Base-by-base conservation (phyloP, 208 protist genomes). In the Trypanosoma conorhini region DNA sequence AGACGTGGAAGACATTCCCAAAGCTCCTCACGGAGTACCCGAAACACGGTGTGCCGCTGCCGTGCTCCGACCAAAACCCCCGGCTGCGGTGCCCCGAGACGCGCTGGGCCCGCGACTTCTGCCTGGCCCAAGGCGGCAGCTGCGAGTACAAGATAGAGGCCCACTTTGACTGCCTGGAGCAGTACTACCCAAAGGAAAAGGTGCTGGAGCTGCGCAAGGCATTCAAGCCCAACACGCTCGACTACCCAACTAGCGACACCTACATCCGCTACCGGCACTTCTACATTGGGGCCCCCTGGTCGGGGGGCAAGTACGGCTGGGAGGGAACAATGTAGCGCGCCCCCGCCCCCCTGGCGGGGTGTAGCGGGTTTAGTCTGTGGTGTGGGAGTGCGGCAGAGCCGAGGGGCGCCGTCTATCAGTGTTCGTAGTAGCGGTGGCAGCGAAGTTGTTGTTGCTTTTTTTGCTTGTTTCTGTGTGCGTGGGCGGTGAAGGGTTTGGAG, bases 71-170 rank as follows among this genome's bases (percentile, higher is more conserved):
- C 62, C 91, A 96, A 72, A 82, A 94, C 59, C 84, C 88, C 0
- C 68, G 72, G 0, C 66, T 96, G 62, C 82, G 88, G 76, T 96
- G 91, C 61, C 81, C 86, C 0, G 83, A 93, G 66, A 96, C 91
- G 48, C 83, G 91, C 19, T 94, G 88, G 88, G 88, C 88, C 1
- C 78, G 91, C 5, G 91, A 96, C 65, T 93, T 93, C 57, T 96
- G 91, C 67, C 82, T 94, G 5, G 84, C 86, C 0, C 82, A 91
- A 46, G 86, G 87, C 38, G 91, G 91, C 15, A 92, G 62, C 76
- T 96, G 91, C 67, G 91, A 94, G 79, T 96, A 94, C 76, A 96
- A 96, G 64, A 96, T 94, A n/a, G 91, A 96, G 66, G 91, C 91
- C 1, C 91, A 96, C 85, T 96, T 94, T 69, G 88, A 94, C 62